phyloP scores from a whole-genome alignment of 1,284 basidiomycete genomes.

The Ustilago shanxiensis region DNA sequence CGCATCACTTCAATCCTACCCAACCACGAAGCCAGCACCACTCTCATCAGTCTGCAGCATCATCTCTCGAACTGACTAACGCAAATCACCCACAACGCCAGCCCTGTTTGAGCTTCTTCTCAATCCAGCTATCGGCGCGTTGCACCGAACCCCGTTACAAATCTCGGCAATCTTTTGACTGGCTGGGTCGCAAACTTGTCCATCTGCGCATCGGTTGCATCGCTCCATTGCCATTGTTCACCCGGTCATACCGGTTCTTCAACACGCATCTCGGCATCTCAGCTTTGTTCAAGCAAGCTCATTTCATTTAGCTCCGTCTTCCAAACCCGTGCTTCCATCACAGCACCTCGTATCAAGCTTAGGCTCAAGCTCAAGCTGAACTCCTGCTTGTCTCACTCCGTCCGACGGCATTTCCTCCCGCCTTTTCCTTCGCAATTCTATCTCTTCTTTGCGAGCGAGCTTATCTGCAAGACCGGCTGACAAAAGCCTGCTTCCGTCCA shows the following conservation, averaged over 20 bases:
- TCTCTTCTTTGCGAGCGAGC: background rate
- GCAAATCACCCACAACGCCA: background rate
- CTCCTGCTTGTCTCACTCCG: too few species aligned
- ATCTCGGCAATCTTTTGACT: background rate
- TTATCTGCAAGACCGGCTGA: background rate
- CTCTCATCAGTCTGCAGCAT: background rate
- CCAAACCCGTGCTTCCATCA: background rate
- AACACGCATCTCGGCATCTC: background rate
- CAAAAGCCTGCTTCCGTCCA: background rate
- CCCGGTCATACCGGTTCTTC: background rate
- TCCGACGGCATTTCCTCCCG: background rate
- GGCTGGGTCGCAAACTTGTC: background rate
- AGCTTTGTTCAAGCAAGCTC: constrained; percentile 2
- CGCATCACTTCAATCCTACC: background rate
- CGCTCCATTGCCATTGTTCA: background rate
- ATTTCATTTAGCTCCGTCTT: constrained; percentile 6
- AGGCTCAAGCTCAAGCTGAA: background rate
- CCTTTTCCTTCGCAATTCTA: background rate
- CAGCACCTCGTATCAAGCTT: background rate
- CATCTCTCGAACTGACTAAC: background rate
- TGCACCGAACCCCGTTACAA: background rate
- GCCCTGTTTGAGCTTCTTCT: background rate
- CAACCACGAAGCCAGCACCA: constrained; percentile 1
- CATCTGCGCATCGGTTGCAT: background rate
- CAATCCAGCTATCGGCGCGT: background rate